Base-by-base conservation (phyloP, 2,329 filamentous ascomycete genomes). In the Phaeoacremonium minimum region DNA sequence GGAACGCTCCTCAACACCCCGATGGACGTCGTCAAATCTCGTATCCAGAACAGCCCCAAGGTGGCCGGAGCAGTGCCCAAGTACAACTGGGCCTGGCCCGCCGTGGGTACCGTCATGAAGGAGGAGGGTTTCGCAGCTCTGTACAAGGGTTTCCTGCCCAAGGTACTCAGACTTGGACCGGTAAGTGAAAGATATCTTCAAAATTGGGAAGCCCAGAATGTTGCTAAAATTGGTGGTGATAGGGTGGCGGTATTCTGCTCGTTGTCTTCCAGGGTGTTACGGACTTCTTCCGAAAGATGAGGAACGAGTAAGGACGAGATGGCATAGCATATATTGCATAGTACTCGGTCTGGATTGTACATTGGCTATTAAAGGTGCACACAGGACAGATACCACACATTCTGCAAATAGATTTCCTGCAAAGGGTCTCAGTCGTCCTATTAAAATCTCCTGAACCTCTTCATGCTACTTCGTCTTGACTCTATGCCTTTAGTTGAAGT, bases 51-150 rank as follows among this genome's bases (percentile, higher is more conserved):
- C 69, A 88, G 80, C 38, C 75, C 86, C 48, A 91, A 86, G 72
- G 69, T 95, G 28, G 61, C 85, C n/a, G 93, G 93, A 5, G 72
- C 77, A 36, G 67, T 80, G 15, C 87, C 87, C 57, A 98, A 98
- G 76, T 98, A 98, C 73, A 96, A 97, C 77, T 98, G 93, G 93
- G 93, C 93, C 19, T 95, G 83, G 78, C 87, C 88, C 32, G 82
- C 88, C 15, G 72, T 96, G 34, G 83, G 77, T 38, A 93, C 87
- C 7, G 87, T 98, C 42, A 82, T 88, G 66, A 87, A 80, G 67
- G 93, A 98, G 68, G 93, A 98, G 66, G 93, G 93, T 5, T 91
- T 95, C 58, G 67, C 65, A 32, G 93, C 93, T 28, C 71, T 98
- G 42, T 98, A 98, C 76, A 98, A 97, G 77, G 93, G 93, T 13